Percentiles rank a stretch among this genome's conserved stretches.
Evolutionary conservation across 2,329 filamentous ascomycete genomes (phyloP).

Genomic region (Xylariales sp.): DNA sequence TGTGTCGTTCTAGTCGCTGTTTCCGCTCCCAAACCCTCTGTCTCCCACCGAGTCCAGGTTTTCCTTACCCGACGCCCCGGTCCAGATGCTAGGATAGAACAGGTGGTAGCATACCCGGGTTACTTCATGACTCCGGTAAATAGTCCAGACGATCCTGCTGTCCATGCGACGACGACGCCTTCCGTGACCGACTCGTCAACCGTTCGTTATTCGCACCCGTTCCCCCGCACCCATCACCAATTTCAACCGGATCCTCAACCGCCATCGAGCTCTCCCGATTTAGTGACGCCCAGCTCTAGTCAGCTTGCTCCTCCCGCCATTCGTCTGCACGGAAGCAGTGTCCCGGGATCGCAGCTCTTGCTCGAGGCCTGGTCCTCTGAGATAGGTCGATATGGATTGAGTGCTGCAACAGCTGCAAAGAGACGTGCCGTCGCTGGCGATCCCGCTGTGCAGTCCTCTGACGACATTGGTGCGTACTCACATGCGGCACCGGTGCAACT

Average conservation of each 20-base stretch:
- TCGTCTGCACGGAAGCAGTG: conserved; percentile 10
- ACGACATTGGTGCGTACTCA: not conserved
- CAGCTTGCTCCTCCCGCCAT: conserved; percentile 10
- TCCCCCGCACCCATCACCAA: too few relatives aligned
- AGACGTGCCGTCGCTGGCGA: conserved; percentile 13
- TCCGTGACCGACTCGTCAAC: conserved; percentile 11
- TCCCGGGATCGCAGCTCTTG: conserved; percentile 9
- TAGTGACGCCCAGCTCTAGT: conserved; percentile 9
- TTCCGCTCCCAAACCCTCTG: too few relatives aligned
- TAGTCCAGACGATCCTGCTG: conserved; percentile 16
- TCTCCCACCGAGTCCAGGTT: too few relatives aligned
- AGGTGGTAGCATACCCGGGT: conserved; percentile 1
- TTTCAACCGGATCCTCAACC: too few relatives aligned
- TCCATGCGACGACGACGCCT: conserved; percentile 11
- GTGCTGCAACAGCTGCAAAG: conserved; percentile 14
- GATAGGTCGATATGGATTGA: conserved; percentile 24
- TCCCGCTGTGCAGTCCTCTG: conserved; percentile 6
- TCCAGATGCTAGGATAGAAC: conserved; percentile 4
- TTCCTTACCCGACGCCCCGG: too few relatives aligned
- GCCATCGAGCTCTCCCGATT: conserved; percentile 12
- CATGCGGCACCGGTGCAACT: not conserved
- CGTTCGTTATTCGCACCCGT: too few relatives aligned
- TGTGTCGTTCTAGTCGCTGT: too few relatives aligned
- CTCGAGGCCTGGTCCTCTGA: conserved; percentile 19
- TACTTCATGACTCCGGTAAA: conserved; percentile 26